Evolutionary conservation across 331 rosid species (phyloP).

Genomic region (Erythrophleum ivorense): DNA sequence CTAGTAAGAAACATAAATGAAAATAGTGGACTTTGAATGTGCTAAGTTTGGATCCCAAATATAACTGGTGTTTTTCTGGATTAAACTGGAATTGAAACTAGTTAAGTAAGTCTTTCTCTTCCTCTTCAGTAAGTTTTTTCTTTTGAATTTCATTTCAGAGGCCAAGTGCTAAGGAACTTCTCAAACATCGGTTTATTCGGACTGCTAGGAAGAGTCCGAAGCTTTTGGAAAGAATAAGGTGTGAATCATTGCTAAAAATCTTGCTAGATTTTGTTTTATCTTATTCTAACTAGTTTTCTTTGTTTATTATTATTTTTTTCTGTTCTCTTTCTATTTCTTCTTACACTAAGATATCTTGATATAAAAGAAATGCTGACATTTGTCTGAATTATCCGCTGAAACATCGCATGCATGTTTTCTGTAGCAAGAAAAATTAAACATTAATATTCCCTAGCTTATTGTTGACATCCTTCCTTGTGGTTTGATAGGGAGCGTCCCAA

Average conservation of each 20-base stretch:
- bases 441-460: constrained; percentile 11
- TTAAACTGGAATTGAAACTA: constrained; percentile 5
- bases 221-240: constrained; percentile 93
- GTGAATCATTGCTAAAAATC: constrained; percentile 32
- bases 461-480: constrained; percentile 35
- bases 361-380: not conserved
- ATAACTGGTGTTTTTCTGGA: not conserved
- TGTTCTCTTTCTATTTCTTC: not conserved
- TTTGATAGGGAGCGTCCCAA: constrained; percentile 86
- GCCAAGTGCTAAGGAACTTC: constrained; percentile 90
- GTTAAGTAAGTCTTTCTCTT: constrained; percentile 15
- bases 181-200: constrained; percentile 81
- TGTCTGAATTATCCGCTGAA: constrained; percentile 16
- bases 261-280: constrained; percentile 25
- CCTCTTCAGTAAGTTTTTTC: constrained; percentile 7
- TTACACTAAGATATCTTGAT: constrained; percentile 16
- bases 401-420: constrained; percentile 16
- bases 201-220: constrained; percentile 81
- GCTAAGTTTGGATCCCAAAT: constrained; percentile 22
- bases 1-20: not conserved
- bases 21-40: not conserved
- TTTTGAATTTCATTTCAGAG: constrained; percentile 58
- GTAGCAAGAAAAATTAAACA: constrained; percentile 16
- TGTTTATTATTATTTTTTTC: not conserved
- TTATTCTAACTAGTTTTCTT: not conserved